These are phyloP conservation scores for Psilocybe mexicana DNA, from an alignment of 1,284 basidiomycete genomes.

Conservation along the genomic window DNA sequence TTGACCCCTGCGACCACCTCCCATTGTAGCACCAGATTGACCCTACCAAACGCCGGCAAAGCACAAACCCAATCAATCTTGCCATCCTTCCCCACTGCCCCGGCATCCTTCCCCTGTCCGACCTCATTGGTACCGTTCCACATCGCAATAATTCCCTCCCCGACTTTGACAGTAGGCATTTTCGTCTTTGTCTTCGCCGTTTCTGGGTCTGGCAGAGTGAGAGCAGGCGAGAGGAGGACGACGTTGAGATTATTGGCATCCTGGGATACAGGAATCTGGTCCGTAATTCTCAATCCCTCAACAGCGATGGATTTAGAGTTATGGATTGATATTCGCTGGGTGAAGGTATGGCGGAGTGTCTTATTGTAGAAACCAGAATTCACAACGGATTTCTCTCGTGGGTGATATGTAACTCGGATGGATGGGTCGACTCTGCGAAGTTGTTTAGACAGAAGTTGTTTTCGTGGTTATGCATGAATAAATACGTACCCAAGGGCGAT, in stretches of 20 bases:
- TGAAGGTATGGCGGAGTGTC: constrained; percentile 24
- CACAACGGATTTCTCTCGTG: constrained; percentile 29
- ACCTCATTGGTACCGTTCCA: constrained; percentile 35
- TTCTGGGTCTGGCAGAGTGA: constrained; percentile 12
- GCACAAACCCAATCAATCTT: constrained; percentile 33
- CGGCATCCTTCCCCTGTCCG: constrained; percentile 13
- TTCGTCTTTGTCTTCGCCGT: neutral
- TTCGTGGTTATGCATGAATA: neutral
- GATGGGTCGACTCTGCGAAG: constrained; percentile 30
- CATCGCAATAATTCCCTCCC: constrained; percentile 29
- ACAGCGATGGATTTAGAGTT: constrained; percentile 33
- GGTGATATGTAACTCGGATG: constrained; percentile 33
- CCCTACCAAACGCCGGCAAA: neutral
- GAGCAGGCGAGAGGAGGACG: constrained; percentile 26
- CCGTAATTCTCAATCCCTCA: constrained; percentile 33
- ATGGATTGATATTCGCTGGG: constrained; percentile 33
- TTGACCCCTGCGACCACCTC: constrained; percentile 1
- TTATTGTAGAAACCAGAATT: constrained; percentile 30
- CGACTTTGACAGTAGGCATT: constrained; percentile 23
- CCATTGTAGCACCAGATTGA: constrained; percentile 6
- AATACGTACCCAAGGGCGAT: constrained; percentile 34
- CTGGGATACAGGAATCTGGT: constrained; percentile 37
- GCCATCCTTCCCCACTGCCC: constrained; percentile 31
- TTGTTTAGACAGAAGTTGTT: neutral
- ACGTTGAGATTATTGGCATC: constrained; percentile 29